phyloP scores from a whole-genome alignment of 768 basidiomycete species.

The Suillus discolor region DNA sequence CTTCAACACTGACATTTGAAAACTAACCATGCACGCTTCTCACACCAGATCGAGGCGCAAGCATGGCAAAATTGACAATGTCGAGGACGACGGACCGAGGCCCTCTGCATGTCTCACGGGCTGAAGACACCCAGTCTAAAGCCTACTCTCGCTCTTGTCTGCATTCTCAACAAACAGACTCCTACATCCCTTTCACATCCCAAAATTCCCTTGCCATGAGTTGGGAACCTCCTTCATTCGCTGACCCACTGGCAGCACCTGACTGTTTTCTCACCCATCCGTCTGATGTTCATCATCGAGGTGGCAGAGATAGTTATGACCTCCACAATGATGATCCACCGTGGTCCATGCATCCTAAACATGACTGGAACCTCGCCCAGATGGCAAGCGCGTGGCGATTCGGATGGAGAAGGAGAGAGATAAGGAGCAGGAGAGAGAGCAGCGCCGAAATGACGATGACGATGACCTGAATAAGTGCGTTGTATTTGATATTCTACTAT shows the following conservation, averaged over 20 bases:
- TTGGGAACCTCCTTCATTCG: conserved; percentile 53
- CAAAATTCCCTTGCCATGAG: conserved; percentile 45
- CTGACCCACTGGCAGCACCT: conserved; percentile 35
- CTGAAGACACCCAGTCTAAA: conserved; percentile 54
- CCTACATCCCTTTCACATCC: conserved; percentile 47
- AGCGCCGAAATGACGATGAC: conserved; percentile 53
- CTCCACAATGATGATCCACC: conserved; percentile 40
- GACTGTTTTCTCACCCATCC: conserved; percentile 38
- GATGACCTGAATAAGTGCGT: conserved; percentile 72
- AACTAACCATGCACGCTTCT: conserved; percentile 36
- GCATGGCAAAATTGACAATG: conserved; percentile 50
- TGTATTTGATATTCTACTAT: conserved; percentile 11
- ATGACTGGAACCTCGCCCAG: conserved; percentile 52
- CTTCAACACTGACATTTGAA: conserved; percentile 13
- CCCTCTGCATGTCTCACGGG: conserved; percentile 43
- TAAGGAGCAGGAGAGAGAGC: conserved; percentile 35
- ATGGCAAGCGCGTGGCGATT: conserved; percentile 52
- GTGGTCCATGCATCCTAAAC: conserved; percentile 44
- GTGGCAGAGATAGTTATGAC: conserved; percentile 53
- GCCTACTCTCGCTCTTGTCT: conserved; percentile 55
- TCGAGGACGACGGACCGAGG: conserved; percentile 51
- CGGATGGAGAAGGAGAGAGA: conserved; percentile 32
- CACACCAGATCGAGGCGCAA: conserved; percentile 50
- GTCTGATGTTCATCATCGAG: conserved; percentile 55
- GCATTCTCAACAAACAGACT: conserved; percentile 44